Conservation (phyloP, 768 basidiomycete genomes). For the Boletus subcaerulescens region DNA sequence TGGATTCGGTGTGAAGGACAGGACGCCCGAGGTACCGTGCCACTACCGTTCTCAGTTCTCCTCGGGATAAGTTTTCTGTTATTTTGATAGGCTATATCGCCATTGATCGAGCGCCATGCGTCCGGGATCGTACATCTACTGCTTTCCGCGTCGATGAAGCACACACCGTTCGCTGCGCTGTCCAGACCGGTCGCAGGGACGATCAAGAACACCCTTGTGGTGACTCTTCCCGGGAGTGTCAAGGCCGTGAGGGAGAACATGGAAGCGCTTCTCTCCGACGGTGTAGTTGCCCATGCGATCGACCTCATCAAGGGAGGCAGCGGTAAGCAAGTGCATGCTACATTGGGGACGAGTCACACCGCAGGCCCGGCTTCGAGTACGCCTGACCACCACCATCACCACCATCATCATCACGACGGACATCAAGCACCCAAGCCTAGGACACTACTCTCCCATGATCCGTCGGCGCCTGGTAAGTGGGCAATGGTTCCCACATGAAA, state of each 20-base stretch:
- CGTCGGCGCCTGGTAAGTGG: conserved; percentile 57
- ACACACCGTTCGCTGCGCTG: conserved; percentile 79
- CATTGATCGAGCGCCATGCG: conserved; percentile 63
- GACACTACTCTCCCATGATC: conserved; percentile 65
- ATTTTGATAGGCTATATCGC: conserved; percentile 49
- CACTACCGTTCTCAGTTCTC: background rate
- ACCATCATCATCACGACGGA: conserved; percentile 35
- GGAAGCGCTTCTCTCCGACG: conserved; percentile 53
- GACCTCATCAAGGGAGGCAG: conserved; percentile 69
- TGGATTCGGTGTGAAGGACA: conserved; percentile 77
- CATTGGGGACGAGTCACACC: conserved; percentile 38
- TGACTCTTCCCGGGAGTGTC: conserved; percentile 82
- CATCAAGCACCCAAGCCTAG: conserved; percentile 53
- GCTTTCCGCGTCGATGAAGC: conserved; percentile 60
- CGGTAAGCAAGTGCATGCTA: conserved; percentile 56
- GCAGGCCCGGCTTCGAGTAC: conserved; percentile 9
- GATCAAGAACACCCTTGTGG: conserved; percentile 59
- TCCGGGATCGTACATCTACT: conserved; percentile 76
- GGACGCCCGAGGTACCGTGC: conserved; percentile 71
- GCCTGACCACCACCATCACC: conserved; percentile 27
- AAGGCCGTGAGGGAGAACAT: conserved; percentile 84
- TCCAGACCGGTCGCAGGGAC: conserved; percentile 83
- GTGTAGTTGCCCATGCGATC: conserved; percentile 66
- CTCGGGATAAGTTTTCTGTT: background rate
- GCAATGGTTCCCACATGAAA: background rate